A percentile compares a stretch with the other conserved stretches of the same genome.
These are phyloP conservation scores for Lachnellula arida DNA, from an alignment of 2,329 filamentous ascomycete genomes.

Conservation along the genomic window DNA sequence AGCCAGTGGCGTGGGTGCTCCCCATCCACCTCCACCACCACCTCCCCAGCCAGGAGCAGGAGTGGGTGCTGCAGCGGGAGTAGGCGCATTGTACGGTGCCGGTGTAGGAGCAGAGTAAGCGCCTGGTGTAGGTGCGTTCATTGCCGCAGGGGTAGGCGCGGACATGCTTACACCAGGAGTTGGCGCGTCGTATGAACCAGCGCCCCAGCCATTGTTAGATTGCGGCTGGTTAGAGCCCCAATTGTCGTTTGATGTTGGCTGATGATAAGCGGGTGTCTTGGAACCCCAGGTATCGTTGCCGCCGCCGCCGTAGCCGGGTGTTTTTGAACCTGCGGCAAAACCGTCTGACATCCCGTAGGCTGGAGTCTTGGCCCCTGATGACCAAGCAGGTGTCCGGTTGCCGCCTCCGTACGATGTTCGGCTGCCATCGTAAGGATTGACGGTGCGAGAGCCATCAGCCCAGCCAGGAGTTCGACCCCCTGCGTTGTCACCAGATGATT, in stretches of 20 bases:
- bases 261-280: slow-evolving; percentile 65
- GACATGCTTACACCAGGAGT: slow-evolving; percentile 58
- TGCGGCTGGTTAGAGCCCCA: slow-evolving; percentile 21
- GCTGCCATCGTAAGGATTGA: slow-evolving; percentile 60
- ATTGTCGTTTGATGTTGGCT: slow-evolving; percentile 53
- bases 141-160: slow-evolving; percentile 56
- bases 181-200: slow-evolving; percentile 59
- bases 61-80: slow-evolving; percentile 58
- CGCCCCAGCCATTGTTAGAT: slow-evolving; percentile 37
- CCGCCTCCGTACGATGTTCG: slow-evolving; percentile 70
- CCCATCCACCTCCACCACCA: slow-evolving; percentile 27
- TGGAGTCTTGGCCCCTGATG: slow-evolving; percentile 70
- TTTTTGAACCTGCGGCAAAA: slow-evolving; percentile 68
- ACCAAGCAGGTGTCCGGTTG: slow-evolving; percentile 71
- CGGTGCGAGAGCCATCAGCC: slow-evolving; percentile 62
- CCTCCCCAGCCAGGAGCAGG: slow-evolving; percentile 57
- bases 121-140: slow-evolving; percentile 68
- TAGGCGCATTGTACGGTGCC: slow-evolving; percentile 45
- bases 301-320: slow-evolving; percentile 64
- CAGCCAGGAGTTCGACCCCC: slow-evolving; percentile 63
- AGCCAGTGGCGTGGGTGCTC: slow-evolving; percentile 43
- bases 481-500: slow-evolving; percentile 37
- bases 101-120: slow-evolving; percentile 48
- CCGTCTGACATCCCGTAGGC: slow-evolving; percentile 49
- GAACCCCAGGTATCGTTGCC: slow-evolving; percentile 60